phyloP scores from a whole-genome alignment of 2,329 filamentous ascomycete genomes.

The Beauveria bassiana region DNA sequence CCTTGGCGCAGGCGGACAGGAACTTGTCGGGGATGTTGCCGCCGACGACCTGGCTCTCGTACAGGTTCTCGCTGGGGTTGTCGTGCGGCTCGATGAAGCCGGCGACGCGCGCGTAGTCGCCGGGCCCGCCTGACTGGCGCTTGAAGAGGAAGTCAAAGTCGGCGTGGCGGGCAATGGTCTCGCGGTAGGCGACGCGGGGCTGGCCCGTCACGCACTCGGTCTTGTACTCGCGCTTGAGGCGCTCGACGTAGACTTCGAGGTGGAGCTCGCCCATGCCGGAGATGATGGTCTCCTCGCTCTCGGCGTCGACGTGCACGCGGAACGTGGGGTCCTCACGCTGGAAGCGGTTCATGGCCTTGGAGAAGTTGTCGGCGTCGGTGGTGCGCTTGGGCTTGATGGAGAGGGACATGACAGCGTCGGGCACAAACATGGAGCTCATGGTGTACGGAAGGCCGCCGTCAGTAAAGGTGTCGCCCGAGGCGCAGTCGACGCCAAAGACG shows the following conservation, averaged over 20 bases:
- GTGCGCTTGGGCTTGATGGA: constrained; percentile 94
- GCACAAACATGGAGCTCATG: constrained; percentile 98
- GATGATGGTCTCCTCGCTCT: constrained; percentile 95
- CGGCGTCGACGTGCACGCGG: constrained; percentile 82
- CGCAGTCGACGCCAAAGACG: constrained; percentile 95
- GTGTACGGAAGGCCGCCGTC: constrained; percentile 87
- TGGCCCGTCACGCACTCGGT: constrained; percentile 94
- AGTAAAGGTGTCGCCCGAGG: constrained; percentile 96
- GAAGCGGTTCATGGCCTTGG: constrained; percentile 97
- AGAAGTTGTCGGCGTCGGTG: constrained; percentile 89
- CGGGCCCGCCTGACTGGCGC: constrained; percentile 91
- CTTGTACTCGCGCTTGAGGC: constrained; percentile 92
- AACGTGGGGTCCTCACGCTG: constrained; percentile 98
- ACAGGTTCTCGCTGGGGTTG: constrained; percentile 65
- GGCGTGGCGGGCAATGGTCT: constrained; percentile 74
- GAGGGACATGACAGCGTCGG: constrained; percentile 94
- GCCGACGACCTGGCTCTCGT: constrained; percentile 80
- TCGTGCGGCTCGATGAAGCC: constrained; percentile 86
- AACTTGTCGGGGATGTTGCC: constrained; percentile 94
- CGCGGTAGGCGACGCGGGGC: constrained; percentile 93
- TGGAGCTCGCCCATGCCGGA: constrained; percentile 98
- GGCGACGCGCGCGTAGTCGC: constrained; percentile 88
- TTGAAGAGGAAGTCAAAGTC: constrained; percentile 90
- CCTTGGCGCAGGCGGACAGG: constrained; percentile 88
- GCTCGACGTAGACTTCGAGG: constrained; percentile 94